phyloP scores from a whole-genome alignment of 441 rosid genomes.

The Populus tomentosa region DNA sequence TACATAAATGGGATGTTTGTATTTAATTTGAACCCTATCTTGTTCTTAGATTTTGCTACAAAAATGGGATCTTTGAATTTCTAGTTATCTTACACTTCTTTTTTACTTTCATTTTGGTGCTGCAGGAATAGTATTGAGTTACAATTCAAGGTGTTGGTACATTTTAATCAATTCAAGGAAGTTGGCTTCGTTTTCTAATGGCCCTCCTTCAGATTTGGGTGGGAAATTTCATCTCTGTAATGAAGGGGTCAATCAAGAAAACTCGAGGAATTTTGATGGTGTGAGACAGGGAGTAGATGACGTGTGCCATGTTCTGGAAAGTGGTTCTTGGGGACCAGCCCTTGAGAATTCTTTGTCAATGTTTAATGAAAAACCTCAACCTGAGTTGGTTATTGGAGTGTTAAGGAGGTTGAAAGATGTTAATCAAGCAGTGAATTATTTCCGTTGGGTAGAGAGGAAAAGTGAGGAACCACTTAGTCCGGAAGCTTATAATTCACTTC shows the following conservation, averaged over 20 bases:
- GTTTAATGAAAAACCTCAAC: slow-evolving; percentile 48
- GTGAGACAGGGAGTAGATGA: slow-evolving; percentile 39
- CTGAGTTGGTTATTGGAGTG: slow-evolving; percentile 64
- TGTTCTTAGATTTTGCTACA: no score
- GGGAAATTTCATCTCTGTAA: slow-evolving; percentile 17
- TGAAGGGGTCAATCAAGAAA: slow-evolving; percentile 27
- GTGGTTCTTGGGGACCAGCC: slow-evolving; percentile 69
- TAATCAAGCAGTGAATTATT: slow-evolving; percentile 54
- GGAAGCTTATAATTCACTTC: slow-evolving; percentile 78
- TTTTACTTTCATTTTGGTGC: neutral
- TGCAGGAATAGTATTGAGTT: slow-evolving; percentile 36
- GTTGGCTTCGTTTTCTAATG: slow-evolving; percentile 37
- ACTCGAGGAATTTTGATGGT: slow-evolving; percentile 28
- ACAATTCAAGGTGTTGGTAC: slow-evolving; percentile 19
- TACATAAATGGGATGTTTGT: no score
- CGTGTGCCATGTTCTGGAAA: slow-evolving; percentile 52
- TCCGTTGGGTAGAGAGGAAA: slow-evolving; percentile 76
- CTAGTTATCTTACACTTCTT: neutral
- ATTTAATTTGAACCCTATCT: no score
- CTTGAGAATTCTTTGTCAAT: slow-evolving; percentile 51
- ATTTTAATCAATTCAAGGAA: slow-evolving; percentile 23
- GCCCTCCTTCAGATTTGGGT: slow-evolving; percentile 25
- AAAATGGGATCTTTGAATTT: no score
- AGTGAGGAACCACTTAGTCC: slow-evolving; percentile 53
- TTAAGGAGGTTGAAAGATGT: slow-evolving; percentile 62